A percentile compares a stretch with the other conserved stretches of the same genome.
These are phyloP conservation scores for Mycena rosella DNA, from an alignment of 768 basidiomycete genomes.

Conservation along the genomic window DNA sequence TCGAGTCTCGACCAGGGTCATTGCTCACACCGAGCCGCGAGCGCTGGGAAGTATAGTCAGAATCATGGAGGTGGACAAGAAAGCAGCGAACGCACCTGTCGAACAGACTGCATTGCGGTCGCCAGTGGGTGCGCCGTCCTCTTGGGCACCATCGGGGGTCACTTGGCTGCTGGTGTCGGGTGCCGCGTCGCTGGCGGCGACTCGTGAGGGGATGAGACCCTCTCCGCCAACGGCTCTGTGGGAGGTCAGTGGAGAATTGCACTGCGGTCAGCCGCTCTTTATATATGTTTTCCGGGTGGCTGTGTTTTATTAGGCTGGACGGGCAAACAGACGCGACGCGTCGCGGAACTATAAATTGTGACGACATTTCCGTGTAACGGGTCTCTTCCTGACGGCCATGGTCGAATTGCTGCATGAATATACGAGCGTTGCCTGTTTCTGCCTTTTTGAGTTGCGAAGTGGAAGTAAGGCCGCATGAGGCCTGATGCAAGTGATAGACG, in stretches of 20 bases:
- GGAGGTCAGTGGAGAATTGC: neutral
- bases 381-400: neutral
- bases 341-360: neutral
- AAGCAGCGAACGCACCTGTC: no score
- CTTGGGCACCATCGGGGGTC: no score
- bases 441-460: constrained; percentile 17
- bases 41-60: no score
- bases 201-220: neutral
- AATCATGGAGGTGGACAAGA: no score
- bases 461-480: neutral
- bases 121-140: neutral
- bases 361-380: neutral
- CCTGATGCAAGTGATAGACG: constrained; percentile 1
- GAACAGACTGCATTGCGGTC: no score
- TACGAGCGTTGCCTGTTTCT: neutral
- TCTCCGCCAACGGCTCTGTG: neutral
- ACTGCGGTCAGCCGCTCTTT: neutral
- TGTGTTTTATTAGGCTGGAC: no score
- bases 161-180: neutral
- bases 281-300: neutral
- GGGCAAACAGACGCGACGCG: neutral
- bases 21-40: neutral
- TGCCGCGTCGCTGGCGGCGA: neutral
- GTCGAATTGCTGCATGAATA: constrained; percentile 7
- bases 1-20: no score